Conservation (phyloP, 176 grass and related monocot genomes). For the Triticum aestivum region IWGSC_CS_RefSeq_v2.1 NC_057803.1:394089354-394089853, state of each 20-base stretch:
- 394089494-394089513: neutral
- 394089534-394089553: neutral
- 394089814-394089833: neutral
- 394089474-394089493: neutral
- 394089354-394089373: neutral
- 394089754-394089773: neutral
- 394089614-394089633: neutral
- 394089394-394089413: neutral
- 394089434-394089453: neutral
- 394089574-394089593: neutral
- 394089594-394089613: neutral
- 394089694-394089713: constrained; percentile 4
- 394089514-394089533: neutral
- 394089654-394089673: neutral
- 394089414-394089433: neutral
- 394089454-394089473: neutral
- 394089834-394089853: neutral
- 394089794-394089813: neutral
- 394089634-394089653: neutral
- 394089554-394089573: neutral
- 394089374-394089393: neutral
- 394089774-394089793: constrained; percentile 8
- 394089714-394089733: constrained; percentile 1
- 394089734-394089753: neutral
- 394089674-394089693: neutral